Evolutionary conservation across 257 asterid genomes (phyloP).

Genomic region (Prunella vulgaris): DNA sequence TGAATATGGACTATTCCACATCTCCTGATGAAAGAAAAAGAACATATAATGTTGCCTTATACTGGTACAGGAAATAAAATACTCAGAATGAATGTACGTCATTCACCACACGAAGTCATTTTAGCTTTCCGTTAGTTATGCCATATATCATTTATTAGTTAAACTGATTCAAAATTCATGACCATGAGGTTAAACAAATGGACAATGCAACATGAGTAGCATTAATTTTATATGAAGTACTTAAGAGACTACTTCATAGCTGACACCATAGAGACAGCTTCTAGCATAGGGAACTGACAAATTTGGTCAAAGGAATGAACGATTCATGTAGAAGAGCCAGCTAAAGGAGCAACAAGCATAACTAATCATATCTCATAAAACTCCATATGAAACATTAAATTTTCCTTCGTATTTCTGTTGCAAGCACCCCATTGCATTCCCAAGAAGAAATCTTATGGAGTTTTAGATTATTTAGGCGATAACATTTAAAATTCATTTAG

Average conservation of each 20-base stretch:
- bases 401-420: background rate
- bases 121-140: background rate
- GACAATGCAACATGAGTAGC: background rate
- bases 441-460: background rate
- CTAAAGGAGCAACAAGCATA: background rate
- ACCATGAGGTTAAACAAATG: background rate
- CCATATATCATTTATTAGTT: background rate
- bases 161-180: background rate
- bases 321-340: background rate
- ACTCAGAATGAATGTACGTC: background rate
- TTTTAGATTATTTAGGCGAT: background rate
- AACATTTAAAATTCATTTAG: too few species aligned
- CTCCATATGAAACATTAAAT: background rate
- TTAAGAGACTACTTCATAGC: background rate
- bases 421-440: background rate
- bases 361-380: background rate
- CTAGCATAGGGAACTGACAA: background rate
- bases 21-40: conserved; percentile 56
- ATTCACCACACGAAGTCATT: background rate
- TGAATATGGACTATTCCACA: conserved; percentile 96
- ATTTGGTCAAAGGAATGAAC: background rate
- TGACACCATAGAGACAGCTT: background rate
- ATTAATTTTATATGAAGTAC: background rate
- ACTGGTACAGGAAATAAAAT: background rate
- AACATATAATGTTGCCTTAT: background rate